Conservation (phyloP, 257 asterid genomes). For the Agastache rugosa region DNA sequence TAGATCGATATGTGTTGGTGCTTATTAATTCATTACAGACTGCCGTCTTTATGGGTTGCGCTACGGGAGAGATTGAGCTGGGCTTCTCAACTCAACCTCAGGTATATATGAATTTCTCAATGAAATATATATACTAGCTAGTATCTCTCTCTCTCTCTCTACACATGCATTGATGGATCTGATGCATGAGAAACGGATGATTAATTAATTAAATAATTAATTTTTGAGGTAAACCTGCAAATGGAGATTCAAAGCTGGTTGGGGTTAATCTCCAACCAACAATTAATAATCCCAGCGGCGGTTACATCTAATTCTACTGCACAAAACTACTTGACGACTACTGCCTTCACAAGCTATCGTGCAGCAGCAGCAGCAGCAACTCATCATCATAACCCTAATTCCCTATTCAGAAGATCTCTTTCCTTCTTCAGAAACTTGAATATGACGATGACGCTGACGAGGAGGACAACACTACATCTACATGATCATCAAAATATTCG, state of each 20-base stretch:
- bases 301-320: too few relatives aligned
- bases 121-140: too few relatives aligned
- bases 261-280: too few relatives aligned
- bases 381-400: constrained; percentile 24
- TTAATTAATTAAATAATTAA: too few relatives aligned
- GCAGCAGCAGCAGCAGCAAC: constrained; percentile 7
- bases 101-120: too few relatives aligned
- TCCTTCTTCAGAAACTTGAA: constrained; percentile 51
- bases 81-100: constrained; percentile 59
- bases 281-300: too few relatives aligned
- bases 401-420: constrained; percentile 48
- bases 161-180: too few relatives aligned
- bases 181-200: too few relatives aligned
- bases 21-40: constrained; percentile 39
- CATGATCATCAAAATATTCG: too few relatives aligned
- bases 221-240: constrained; percentile 53
- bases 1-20: too few relatives aligned
- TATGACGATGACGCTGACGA: neutral
- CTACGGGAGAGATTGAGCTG: constrained; percentile 72
- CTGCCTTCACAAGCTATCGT: constrained; percentile 51
- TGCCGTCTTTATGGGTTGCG: constrained; percentile 68
- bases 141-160: too few relatives aligned
- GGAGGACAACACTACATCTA: constrained; percentile 23
- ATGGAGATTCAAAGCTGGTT: constrained; percentile 50
- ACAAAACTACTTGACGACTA: too few relatives aligned